Percentiles rank a stretch among this genome's conserved stretches.
Evolutionary conservation across 805 yeast genomes (phyloP).

Genomic region (Aciculoconidium aculeatum): DNA sequence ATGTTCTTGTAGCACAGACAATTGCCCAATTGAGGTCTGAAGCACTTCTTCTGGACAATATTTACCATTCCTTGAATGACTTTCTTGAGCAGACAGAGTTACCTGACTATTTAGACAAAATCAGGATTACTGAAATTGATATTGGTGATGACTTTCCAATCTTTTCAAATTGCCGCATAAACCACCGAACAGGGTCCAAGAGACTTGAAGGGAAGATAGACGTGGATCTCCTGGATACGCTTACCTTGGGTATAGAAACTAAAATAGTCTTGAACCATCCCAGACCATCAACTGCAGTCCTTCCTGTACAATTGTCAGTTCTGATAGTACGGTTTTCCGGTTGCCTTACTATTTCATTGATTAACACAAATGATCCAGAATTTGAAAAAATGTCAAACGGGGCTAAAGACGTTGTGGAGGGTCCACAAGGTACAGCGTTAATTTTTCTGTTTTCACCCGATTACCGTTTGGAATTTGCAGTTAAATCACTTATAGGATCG

Average conservation of each 20-base stretch:
- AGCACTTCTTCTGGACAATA: conserved; percentile 78
- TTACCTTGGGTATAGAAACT: conserved; percentile 83
- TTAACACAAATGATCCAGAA: conserved; percentile 40
- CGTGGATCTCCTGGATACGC: conserved; percentile 81
- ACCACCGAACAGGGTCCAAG: conserved; percentile 50
- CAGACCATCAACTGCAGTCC: conserved; percentile 72
- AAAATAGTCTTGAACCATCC: conserved; percentile 76
- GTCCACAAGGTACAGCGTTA: conserved; percentile 66
- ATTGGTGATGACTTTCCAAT: conserved; percentile 95
- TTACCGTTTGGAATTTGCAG: conserved; percentile 80
- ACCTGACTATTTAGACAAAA: conserved; percentile 76
- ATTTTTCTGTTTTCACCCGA: conserved; percentile 91
- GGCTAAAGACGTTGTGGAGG: conserved; percentile 7
- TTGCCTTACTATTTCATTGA: conserved; percentile 71
- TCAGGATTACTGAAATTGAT: conserved; percentile 79
- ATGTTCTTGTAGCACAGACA: conserved; percentile 87
- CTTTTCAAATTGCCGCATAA: conserved; percentile 85
- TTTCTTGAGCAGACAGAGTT: conserved; percentile 56
- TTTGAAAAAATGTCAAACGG: conserved; percentile 9
- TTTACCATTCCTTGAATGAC: conserved; percentile 69
- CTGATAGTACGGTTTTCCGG: conserved; percentile 90
- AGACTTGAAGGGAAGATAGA: conserved; percentile 81
- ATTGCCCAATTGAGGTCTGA: conserved; percentile 84
- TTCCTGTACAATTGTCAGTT: conserved; percentile 81
- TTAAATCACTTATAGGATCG: conserved; percentile 88